Base-by-base conservation (phyloP, 2,329 filamentous ascomycete genomes). In the Colletotrichum noveboracense region DNA sequence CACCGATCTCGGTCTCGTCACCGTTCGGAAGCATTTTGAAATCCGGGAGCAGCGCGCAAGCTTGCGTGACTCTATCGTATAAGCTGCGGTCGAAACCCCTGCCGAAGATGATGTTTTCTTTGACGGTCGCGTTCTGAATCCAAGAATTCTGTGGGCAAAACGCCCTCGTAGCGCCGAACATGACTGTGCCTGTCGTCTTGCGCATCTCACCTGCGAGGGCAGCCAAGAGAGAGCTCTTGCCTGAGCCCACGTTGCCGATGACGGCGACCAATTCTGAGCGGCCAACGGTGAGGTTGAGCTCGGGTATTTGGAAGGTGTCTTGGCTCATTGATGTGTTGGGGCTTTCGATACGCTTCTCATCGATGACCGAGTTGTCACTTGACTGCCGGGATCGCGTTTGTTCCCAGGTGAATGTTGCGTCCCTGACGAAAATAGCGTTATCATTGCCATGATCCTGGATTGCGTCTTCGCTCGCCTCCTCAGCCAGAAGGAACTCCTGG, bases 91-190 rank as follows among this genome's bases (percentile, higher is more conserved):
- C 89, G 85, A 93, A 91, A 0, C 92, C 90, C 79, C 95, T 96
- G 10, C 96, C 96, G 81, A 98, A 98, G 0, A 95, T 85, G 76
- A 98, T 97, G 81, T 98, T 98, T 36, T 98, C 92, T 77, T 92
- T 92, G 5, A 98, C 90, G 1, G 93, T 95, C 0, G 95, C 90
- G 81, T 98, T 98, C 82, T 98, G 96, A 62, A 98, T 98, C 96
- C 96, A 98, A 0, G 96, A 95, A 81, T 98, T 98, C 82, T 98
- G 96, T 0, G 96, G 96, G 79, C 96, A 98, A 80, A 98, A 98
- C 0, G 96, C 95, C 77, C 96, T 90, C 4, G 92, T 93, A 0
- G 95, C 95, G 48, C 96, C 95, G 79, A 97, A 90, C 0, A 91
- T 89, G 6, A 97, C 90, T 43, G 93, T 89, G 14, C 96, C 96